A percentile compares a stretch with the other conserved stretches of the same genome.
phyloP scores from a whole-genome alignment of 1,139 yeast genomes.

The Yamadazyma mexicana region DNA sequence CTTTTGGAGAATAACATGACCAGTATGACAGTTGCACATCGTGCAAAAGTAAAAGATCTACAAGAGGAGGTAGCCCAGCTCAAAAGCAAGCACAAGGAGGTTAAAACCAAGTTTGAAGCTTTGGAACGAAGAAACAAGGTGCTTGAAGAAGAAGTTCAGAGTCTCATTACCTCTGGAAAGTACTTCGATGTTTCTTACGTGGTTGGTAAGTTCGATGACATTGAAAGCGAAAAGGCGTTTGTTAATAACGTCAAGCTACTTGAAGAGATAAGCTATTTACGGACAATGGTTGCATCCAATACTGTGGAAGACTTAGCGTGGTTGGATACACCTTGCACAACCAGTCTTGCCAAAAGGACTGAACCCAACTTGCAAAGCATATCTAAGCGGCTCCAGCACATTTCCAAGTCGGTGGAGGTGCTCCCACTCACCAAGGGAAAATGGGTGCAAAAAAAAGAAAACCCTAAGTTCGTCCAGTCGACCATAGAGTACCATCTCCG shows the following conservation, averaged over 20 bases:
- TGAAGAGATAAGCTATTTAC: conserved; percentile 37
- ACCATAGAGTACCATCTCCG: conserved; percentile 7
- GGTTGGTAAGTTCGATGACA: conserved; percentile 18
- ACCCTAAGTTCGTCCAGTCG: conserved; percentile 17
- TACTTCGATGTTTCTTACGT: conserved; percentile 12
- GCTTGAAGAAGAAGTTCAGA: conserved; percentile 10
- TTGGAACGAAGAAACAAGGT: conserved; percentile 8
- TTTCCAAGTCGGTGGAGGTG: conserved; percentile 16
- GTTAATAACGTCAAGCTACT: conserved; percentile 30
- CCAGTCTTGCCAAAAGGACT: background rate
- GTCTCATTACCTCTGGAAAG: conserved; percentile 15
- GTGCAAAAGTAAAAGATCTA: conserved; percentile 18
- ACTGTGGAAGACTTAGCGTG: conserved; percentile 17
- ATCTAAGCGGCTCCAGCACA: conserved; percentile 16
- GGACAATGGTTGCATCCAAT: conserved; percentile 20
- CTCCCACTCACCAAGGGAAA: conserved; percentile 9
- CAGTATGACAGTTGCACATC: conserved; percentile 26
- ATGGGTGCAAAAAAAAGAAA: conserved; percentile 23
- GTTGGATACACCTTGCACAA: conserved; percentile 18
- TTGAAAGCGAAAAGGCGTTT: conserved; percentile 29
- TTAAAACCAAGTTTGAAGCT: conserved; percentile 7
- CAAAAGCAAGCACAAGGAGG: conserved; percentile 10
- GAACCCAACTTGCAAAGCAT: conserved; percentile 11
- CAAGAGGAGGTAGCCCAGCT: conserved; percentile 23
- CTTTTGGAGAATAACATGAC: conserved; percentile 43